Evolutionary conservation across 371 early-diverging fungal species (phyloP), one percentile per base, ranked within the genome.

Genomic region (Globomyces sp.): DNA sequence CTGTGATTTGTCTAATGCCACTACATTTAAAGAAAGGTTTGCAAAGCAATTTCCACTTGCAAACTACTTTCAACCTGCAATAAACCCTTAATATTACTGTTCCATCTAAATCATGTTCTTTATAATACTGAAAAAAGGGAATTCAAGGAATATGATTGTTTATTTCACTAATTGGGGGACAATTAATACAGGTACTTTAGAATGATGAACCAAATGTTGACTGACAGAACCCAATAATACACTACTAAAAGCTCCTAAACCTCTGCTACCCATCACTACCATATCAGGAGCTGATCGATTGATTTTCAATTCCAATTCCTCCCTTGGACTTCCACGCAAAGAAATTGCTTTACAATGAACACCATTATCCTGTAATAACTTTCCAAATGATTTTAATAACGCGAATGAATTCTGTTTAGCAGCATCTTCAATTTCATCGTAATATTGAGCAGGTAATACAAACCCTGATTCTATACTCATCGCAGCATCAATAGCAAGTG

Each of bases 141-240:
- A 24, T 24, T 24, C 24, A 24, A 24, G 24, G 24, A 24, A 24
- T 24, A 24, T 24, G 24, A 24, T 24, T 24, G 24, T 55, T 55
- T 55, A 55, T 39, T 55, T 13, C 40, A 11, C 40, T 39, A 40
- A 6, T 55, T 36, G 55, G 9, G 61, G 63, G 34, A 63, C 52
- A 43, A 63, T 43, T 49, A 63, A 48, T 4, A 63, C 63, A 11
- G 63, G 63, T 5, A 63, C 63, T 40, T 4, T 63, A 39, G 39
- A n/a, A 50, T 63, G 39, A 10, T 63, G 39, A 4, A 63, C 40
- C 63, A 63, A n/a, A 42, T 63, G 63, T 49, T 63, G 40, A 48
- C 36, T 36, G n/a, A 63, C 63, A 34, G 63, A 63, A 10, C 63
- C 63, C 10, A 63, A 49, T 24, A 63, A 37, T 34, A 49, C 52